Conservation (phyloP, 352 stramenopile genomes). For the Pythium phragmitis region DNA sequence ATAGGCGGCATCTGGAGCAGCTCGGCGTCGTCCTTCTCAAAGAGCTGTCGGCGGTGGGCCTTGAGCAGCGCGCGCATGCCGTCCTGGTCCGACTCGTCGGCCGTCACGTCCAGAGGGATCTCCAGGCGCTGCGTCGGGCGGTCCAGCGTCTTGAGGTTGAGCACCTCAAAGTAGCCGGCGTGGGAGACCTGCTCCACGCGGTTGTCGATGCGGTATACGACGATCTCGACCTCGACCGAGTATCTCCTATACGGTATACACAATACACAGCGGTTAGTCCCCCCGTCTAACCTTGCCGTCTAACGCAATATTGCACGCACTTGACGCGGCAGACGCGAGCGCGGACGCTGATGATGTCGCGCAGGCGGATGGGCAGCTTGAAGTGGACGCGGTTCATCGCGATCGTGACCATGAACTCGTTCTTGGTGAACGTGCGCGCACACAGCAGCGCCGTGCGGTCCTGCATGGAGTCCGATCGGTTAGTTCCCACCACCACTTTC, state of each 20-base stretch:
- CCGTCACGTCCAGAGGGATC: conserved; percentile 35
- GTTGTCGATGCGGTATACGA: conserved; percentile 31
- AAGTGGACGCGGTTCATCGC: conserved; percentile 75
- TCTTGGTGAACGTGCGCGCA: conserved; percentile 80
- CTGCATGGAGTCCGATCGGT: conserved; percentile 8
- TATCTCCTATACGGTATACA: conserved; percentile 29
- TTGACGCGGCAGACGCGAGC: conserved; percentile 59
- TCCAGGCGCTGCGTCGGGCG: conserved; percentile 31
- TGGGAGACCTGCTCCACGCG: conserved; percentile 33
- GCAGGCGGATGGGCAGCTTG: conserved; percentile 44
- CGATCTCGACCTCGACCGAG: conserved; percentile 36
- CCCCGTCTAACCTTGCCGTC: background rate
- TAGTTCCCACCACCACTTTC: background rate
- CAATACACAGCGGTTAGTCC: no score
- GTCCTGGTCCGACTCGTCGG: conserved; percentile 39
- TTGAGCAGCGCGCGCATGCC: conserved; percentile 38
- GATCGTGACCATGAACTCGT: conserved; percentile 55
- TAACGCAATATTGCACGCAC: conserved; percentile 24
- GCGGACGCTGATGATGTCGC: conserved; percentile 83
- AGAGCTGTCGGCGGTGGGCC: conserved; percentile 33
- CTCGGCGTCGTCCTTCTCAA: conserved; percentile 40
- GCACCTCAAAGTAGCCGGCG: conserved; percentile 43
- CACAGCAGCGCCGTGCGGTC: conserved; percentile 50
- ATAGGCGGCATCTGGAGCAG: conserved; percentile 38
- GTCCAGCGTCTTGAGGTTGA: conserved; percentile 39